Evolutionary conservation across 306 rosid species (phyloP).

Genomic region (Rubus idaeus): DNA sequence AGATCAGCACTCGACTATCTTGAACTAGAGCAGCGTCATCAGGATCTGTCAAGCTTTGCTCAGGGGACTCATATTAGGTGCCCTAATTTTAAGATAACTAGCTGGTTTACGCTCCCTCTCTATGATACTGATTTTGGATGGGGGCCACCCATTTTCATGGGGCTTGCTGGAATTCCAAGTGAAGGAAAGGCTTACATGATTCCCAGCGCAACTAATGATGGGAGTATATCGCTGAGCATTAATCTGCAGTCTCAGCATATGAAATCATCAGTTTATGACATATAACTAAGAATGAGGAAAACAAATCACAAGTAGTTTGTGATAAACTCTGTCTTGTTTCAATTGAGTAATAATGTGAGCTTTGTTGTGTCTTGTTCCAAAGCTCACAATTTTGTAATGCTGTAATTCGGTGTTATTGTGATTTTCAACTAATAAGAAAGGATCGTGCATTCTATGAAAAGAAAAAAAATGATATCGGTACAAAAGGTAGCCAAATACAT

Average conservation of each 20-base stretch:
- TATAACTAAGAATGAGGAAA: too few relatives aligned
- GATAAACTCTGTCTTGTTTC: too few relatives aligned
- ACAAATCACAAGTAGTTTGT: too few relatives aligned
- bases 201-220: slow-evolving; percentile 59
- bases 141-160: slow-evolving; percentile 82
- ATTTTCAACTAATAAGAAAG: too few relatives aligned
- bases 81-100: slow-evolving; percentile 67
- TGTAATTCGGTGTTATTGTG: too few relatives aligned
- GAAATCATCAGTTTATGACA: not conserved
- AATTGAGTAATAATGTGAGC: too few relatives aligned
- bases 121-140: slow-evolving; percentile 78
- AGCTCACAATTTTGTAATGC: too few relatives aligned
- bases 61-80: slow-evolving; percentile 37
- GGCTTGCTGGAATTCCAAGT: slow-evolving; percentile 68
- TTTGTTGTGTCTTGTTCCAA: too few relatives aligned
- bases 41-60: slow-evolving; percentile 15
- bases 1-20: too few relatives aligned
- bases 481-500: too few relatives aligned
- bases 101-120: slow-evolving; percentile 68
- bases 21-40: slow-evolving; percentile 41
- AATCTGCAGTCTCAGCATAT: not conserved
- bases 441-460: too few relatives aligned
- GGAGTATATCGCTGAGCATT: slow-evolving; percentile 21
- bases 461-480: too few relatives aligned
- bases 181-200: slow-evolving; percentile 60